Percentiles rank a stretch among this genome's conserved stretches.
Conservation (phyloP, 805 yeast species). For the Hanseniaspora meyeri region DNA sequence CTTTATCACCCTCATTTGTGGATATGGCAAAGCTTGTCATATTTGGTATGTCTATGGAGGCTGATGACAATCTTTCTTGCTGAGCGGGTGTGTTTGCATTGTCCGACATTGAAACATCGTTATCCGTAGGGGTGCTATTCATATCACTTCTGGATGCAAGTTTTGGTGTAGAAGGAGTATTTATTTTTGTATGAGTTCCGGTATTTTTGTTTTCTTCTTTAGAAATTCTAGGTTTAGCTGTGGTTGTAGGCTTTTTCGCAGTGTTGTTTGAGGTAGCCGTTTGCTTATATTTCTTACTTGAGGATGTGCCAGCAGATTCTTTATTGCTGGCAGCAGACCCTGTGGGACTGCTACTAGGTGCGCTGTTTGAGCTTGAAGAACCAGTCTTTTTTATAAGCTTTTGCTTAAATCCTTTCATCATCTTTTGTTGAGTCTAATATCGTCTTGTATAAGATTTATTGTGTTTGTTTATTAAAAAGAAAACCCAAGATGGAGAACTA, state of each 20-base stretch:
- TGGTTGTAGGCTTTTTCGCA: background rate
- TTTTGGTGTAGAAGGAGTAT: background rate
- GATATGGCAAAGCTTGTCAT: slow-evolving; percentile 26
- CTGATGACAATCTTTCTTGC: slow-evolving; percentile 17
- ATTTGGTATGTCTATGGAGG: slow-evolving; percentile 27
- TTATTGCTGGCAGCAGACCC: background rate
- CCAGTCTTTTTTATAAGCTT: slow-evolving; percentile 30
- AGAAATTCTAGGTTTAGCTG: background rate
- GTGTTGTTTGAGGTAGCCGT: background rate
- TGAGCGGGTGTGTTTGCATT: slow-evolving; percentile 14
- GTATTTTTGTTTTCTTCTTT: background rate
- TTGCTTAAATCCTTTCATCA: slow-evolving; percentile 68
- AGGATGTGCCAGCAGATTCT: background rate
- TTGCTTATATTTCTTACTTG: background rate
- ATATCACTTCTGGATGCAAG: background rate
- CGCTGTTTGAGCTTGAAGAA: slow-evolving; percentile 8
- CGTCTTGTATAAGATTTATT: too few species aligned
- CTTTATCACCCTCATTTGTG: background rate
- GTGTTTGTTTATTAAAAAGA: too few species aligned
- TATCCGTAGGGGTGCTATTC: slow-evolving; percentile 13
- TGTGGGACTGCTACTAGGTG: background rate
- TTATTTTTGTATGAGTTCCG: background rate
- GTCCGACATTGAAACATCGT: slow-evolving; percentile 14
- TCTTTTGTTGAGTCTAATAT: slow-evolving; percentile 25
- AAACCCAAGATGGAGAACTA: too few species aligned